Conservation (phyloP, 2,329 filamentous ascomycete genomes). For the Claviceps africana region DNA sequence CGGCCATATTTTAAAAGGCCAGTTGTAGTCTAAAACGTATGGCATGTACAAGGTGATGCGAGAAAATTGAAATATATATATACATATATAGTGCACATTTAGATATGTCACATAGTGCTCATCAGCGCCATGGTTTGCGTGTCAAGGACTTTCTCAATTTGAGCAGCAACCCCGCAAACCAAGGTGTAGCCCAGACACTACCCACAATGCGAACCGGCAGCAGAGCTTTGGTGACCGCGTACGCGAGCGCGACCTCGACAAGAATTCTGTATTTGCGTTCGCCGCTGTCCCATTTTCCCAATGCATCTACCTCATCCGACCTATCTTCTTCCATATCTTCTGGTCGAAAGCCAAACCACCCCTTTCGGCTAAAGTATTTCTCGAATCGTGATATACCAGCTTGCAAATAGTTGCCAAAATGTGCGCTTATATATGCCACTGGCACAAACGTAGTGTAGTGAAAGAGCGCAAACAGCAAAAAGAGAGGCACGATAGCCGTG, state of each 20-base stretch:
- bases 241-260: slow-evolving; percentile 69
- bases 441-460: slow-evolving; percentile 70
- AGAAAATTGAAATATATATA: neutral
- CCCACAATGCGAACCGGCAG: slow-evolving; percentile 61
- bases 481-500: slow-evolving; percentile 68
- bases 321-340: slow-evolving; percentile 11
- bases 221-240: slow-evolving; percentile 76
- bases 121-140: slow-evolving; percentile 11
- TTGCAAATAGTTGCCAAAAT: slow-evolving; percentile 37
- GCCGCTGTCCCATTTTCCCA: slow-evolving; percentile 23
- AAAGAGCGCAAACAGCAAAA: slow-evolving; percentile 62
- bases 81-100: neutral
- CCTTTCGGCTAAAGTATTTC: slow-evolving; percentile 61
- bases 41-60: slow-evolving; percentile 3
- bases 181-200: slow-evolving; percentile 82
- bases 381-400: slow-evolving; percentile 63
- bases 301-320: slow-evolving; percentile 14
- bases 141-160: slow-evolving; percentile 19
- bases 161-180: slow-evolving; percentile 63
- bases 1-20: neutral
- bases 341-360: slow-evolving; percentile 57
- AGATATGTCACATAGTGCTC: neutral
- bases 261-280: slow-evolving; percentile 41
- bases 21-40: neutral
- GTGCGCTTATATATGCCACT: slow-evolving; percentile 31